Conservation (phyloP, 495 filamentous ascomycete species). For the Aspergillus kassunensis region DNA sequence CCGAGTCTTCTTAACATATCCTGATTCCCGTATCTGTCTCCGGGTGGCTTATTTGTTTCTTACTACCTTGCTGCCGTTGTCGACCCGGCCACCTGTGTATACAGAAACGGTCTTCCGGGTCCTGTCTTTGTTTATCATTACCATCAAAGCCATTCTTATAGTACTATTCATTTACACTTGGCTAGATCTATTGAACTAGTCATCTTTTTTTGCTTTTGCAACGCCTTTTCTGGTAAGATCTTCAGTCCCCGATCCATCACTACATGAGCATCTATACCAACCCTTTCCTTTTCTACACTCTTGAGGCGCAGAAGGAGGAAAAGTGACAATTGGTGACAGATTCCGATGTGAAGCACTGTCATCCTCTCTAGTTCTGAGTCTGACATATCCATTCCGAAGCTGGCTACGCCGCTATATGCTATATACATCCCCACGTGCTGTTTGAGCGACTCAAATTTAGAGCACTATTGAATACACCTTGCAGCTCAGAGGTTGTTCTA, state of each 20-base stretch:
- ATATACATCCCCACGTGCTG: not conserved
- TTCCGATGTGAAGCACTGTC: no score
- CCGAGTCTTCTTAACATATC: conserved; percentile 19
- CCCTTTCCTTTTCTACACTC: not conserved
- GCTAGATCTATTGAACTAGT: not conserved
- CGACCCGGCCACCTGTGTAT: conserved; percentile 1
- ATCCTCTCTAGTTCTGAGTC: no score
- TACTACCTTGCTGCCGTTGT: not conserved
- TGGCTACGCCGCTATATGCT: not conserved
- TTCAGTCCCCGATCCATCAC: not conserved
- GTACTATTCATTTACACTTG: not conserved
- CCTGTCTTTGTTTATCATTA: not conserved
- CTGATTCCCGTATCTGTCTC: conserved; percentile 17
- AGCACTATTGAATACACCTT: not conserved
- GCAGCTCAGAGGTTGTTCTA: not conserved
- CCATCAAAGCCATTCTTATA: not conserved
- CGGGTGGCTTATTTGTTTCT: not conserved
- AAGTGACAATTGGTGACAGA: not conserved
- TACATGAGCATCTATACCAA: not conserved
- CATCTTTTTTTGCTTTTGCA: conserved; percentile 3
- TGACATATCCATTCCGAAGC: not conserved
- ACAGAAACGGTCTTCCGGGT: conserved; percentile 1
- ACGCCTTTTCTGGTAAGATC: conserved; percentile 1
- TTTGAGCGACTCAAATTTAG: conserved; percentile 1
- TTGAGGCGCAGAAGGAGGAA: not conserved